Evolutionary conservation across 2,329 filamentous ascomycete genomes (phyloP).

Genomic region (Fusarium marasasianum): DNA sequence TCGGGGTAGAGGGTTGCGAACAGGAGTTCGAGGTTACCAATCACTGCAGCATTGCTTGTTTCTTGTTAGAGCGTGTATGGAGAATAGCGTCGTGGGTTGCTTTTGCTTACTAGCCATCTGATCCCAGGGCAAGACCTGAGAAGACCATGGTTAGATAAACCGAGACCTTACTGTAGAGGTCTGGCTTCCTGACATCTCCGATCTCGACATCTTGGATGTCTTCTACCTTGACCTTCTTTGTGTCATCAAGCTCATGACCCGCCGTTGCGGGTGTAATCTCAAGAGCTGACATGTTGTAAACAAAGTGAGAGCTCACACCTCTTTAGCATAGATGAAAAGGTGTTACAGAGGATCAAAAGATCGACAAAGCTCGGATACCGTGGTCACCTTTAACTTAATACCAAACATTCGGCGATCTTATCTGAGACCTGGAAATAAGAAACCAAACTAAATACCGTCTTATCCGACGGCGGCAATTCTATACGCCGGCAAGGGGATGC

Average conservation of each 20-base stretch:
- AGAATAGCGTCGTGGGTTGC: rapidly evolving
- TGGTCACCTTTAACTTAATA: not conserved
- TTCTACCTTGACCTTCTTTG: not conserved
- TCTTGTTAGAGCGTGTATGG: not conserved
- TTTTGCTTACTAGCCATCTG: slow-evolving; percentile 8
- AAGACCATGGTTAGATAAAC: slow-evolving; percentile 1
- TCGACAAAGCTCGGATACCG: not conserved
- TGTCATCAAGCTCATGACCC: not conserved
- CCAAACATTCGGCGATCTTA: too few relatives aligned
- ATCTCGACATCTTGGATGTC: not conserved
- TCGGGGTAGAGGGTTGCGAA: not conserved
- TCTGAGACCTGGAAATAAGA: not conserved
- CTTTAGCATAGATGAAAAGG: too few relatives aligned
- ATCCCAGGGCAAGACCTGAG: not conserved
- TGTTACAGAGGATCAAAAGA: not conserved
- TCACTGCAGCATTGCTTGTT: not conserved
- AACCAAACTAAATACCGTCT: not conserved
- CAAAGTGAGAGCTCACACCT: rapidly evolving
- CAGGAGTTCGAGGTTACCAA: not conserved
- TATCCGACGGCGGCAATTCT: not conserved
- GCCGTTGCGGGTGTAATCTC: not conserved
- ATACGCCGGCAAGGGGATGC: too few relatives aligned
- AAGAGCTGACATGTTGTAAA: not conserved
- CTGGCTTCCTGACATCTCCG: not conserved
- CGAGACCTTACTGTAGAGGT: not conserved